phyloP scores from a whole-genome alignment of 345 rosid species.

The Melaleuca quinquenervia region DNA sequence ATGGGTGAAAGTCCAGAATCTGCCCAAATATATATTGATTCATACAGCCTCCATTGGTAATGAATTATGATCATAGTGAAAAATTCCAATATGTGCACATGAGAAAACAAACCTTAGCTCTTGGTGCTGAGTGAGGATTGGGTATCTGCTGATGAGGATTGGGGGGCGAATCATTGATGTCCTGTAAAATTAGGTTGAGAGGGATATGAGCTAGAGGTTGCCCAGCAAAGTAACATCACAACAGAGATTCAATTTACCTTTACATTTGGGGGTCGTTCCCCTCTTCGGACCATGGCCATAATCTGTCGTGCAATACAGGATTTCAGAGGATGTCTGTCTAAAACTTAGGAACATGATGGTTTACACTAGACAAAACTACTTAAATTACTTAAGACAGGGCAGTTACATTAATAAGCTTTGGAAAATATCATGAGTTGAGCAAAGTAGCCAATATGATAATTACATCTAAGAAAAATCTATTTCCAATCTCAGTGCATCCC shows the following conservation, averaged over 20 bases:
- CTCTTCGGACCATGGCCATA: conserved; percentile 90
- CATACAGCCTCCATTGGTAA: background rate
- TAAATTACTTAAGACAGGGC: background rate
- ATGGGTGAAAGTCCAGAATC: background rate
- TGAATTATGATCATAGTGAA: background rate
- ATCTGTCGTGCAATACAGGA: conserved; percentile 34
- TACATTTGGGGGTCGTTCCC: conserved; percentile 89
- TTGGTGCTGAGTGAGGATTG: conserved; percentile 65
- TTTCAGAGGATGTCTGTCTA: background rate
- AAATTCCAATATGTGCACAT: background rate
- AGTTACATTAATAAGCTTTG: background rate
- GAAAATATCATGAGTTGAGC: background rate
- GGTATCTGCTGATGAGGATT: conserved; percentile 70
- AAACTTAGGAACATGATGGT: background rate
- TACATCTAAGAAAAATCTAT: background rate
- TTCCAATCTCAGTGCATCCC: background rate
- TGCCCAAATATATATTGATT: background rate
- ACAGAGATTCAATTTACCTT: conserved; percentile 30
- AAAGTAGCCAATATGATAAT: background rate
- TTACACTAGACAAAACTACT: background rate
- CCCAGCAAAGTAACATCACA: background rate
- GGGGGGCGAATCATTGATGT: conserved; percentile 81
- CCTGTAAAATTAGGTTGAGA: conserved; percentile 35
- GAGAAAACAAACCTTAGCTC: conserved; percentile 57
- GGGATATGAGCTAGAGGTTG: background rate